These are phyloP conservation scores for Rhizoctonia solani DNA, from an alignment of 1,284 basidiomycete species.

Conservation along the genomic window DNA sequence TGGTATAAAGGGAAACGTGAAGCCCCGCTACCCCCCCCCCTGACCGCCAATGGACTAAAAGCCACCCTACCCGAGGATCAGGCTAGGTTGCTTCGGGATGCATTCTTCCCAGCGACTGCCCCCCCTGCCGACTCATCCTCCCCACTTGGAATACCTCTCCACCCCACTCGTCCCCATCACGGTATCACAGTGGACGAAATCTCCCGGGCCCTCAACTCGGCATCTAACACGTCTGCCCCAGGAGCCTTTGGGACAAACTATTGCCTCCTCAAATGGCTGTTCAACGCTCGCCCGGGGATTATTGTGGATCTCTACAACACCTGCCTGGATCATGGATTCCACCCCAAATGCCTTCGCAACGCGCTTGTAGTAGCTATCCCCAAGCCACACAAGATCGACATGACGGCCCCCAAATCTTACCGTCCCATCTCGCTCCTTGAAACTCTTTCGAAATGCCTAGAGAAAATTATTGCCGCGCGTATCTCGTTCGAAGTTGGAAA, in stretches of 20 bases:
- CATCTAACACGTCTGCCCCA: constrained; percentile 39
- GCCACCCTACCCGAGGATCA: constrained; percentile 33
- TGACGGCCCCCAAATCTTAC: constrained; percentile 43
- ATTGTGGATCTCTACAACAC: constrained; percentile 25
- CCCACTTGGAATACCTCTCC: constrained; percentile 20
- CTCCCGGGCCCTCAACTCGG: constrained; percentile 30
- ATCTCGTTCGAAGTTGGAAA: constrained; percentile 39
- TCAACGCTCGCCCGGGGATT: constrained; percentile 23
- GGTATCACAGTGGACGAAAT: constrained; percentile 37
- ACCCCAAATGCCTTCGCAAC: constrained; percentile 40
- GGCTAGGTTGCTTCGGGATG: constrained; percentile 17
- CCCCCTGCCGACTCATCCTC: neutral
- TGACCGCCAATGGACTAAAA: neutral
- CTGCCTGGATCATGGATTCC: constrained; percentile 59
- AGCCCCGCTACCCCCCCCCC: constrained; percentile 34
- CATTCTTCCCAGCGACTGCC: constrained; percentile 34
- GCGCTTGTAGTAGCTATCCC: constrained; percentile 42
- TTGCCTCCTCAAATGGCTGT: constrained; percentile 39
- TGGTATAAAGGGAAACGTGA: too few species aligned
- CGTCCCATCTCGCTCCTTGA: constrained; percentile 44
- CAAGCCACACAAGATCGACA: constrained; percentile 43
- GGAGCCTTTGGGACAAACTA: constrained; percentile 38
- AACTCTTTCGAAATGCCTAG: constrained; percentile 43
- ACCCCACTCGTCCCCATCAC: constrained; percentile 5
- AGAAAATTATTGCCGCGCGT: constrained; percentile 41